Percentiles rank a stretch among this genome's conserved stretches.
These are phyloP conservation scores for Bertia moriformis DNA, from an alignment of 2,329 filamentous ascomycete species.

Conservation along the genomic window DNA sequence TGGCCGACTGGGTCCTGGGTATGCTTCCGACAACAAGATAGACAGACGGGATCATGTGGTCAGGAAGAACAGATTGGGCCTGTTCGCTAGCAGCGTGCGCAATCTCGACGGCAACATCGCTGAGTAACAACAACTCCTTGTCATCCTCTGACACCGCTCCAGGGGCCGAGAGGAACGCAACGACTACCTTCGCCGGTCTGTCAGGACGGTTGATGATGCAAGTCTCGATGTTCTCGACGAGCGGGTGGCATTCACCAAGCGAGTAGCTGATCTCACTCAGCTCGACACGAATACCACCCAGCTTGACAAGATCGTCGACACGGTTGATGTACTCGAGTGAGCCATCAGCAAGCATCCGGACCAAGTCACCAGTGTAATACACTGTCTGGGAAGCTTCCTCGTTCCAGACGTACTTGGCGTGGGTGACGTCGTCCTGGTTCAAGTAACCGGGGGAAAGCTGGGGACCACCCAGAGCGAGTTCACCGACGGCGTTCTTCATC, in stretches of 20 bases:
- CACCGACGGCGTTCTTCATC: constrained; percentile 39
- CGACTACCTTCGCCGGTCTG: constrained; percentile 16
- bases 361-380: constrained; percentile 19
- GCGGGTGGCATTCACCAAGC: constrained; percentile 13
- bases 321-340: constrained; percentile 9
- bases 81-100: constrained; percentile 8
- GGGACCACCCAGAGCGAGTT: constrained; percentile 45
- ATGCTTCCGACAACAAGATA: constrained; percentile 13
- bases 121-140: not conserved
- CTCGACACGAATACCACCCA: constrained; percentile 10
- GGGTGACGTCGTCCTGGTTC: constrained; percentile 7
- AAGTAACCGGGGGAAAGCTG: constrained; percentile 15
- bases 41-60: constrained; percentile 18
- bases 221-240: constrained; percentile 19
- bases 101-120: constrained; percentile 8
- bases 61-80: constrained; percentile 8
- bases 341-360: constrained; percentile 9
- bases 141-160: constrained; percentile 2
- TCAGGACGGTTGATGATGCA: constrained; percentile 14
- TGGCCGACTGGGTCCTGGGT: constrained; percentile 17
- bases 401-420: constrained; percentile 6
- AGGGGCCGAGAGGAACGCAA: constrained; percentile 15
- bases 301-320: constrained; percentile 10
- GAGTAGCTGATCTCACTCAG: constrained; percentile 15
- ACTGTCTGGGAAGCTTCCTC: constrained; percentile 6